A percentile compares a stretch with the other conserved stretches of the same genome.
These are phyloP conservation scores for Penicillium lagena DNA, from an alignment of 495 filamentous ascomycete genomes.

Conservation along the genomic window DNA sequence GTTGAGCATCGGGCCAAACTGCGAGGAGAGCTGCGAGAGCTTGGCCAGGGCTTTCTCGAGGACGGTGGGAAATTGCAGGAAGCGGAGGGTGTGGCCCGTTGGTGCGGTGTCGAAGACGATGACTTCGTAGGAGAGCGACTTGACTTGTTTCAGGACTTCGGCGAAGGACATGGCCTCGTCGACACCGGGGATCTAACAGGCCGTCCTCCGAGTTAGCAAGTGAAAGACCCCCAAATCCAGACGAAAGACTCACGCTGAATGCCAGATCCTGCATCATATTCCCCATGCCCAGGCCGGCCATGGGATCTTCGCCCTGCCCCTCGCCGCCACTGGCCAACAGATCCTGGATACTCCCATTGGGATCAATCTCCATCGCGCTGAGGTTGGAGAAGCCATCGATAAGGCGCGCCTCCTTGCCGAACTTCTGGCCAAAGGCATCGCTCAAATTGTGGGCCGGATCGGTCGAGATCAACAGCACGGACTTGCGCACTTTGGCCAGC, in stretches of 20 bases:
- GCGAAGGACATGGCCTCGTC: slow-evolving; percentile 99
- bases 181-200: slow-evolving; percentile 81
- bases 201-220: slow-evolving; percentile 5
- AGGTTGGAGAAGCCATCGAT: slow-evolving; percentile 89
- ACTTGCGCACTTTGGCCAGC: slow-evolving; percentile 91
- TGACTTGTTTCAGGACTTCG: slow-evolving; percentile 98
- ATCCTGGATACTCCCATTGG: slow-evolving; percentile 96
- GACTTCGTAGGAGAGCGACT: slow-evolving; percentile 95
- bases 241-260: slow-evolving; percentile 50
- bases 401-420: slow-evolving; percentile 94
- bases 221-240: too few species aligned
- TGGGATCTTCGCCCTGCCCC: slow-evolving; percentile 62
- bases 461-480: slow-evolving; percentile 94
- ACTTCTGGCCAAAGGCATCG: slow-evolving; percentile 98
- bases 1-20: slow-evolving; percentile 95
- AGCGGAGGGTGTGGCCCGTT: slow-evolving; percentile 97
- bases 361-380: slow-evolving; percentile 99
- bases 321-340: slow-evolving; percentile 68
- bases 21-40: slow-evolving; percentile 83
- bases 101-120: slow-evolving; percentile 99
- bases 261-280: slow-evolving; percentile 71
- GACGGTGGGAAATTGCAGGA: slow-evolving; percentile 96
- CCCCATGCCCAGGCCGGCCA: slow-evolving; percentile 59
- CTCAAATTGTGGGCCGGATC: slow-evolving; percentile 98
- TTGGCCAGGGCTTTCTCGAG: slow-evolving; percentile 98